These are phyloP conservation scores for Penicillium waksmanii DNA, from an alignment of 495 filamentous ascomycete genomes.

Conservation along the genomic window DNA sequence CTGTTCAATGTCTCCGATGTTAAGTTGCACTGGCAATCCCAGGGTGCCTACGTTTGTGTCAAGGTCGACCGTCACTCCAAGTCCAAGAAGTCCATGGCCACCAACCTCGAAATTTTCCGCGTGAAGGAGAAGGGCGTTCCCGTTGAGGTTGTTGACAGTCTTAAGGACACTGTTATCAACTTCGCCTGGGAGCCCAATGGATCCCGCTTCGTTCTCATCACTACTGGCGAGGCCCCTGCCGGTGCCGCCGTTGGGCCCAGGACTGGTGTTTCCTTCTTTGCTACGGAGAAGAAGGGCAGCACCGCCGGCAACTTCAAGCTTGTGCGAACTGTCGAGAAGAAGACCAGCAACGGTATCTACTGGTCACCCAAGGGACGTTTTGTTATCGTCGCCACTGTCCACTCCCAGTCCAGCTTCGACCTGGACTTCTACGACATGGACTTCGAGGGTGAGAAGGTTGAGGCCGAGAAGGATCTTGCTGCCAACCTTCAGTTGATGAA, in stretches of 20 bases:
- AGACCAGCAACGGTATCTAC: slow-evolving; percentile 98
- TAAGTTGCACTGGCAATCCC: slow-evolving; percentile 93
- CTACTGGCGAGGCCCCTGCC: slow-evolving; percentile 79
- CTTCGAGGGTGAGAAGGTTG: slow-evolving; percentile 94
- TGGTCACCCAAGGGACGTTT: slow-evolving; percentile 98
- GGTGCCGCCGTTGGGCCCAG: slow-evolving; percentile 88
- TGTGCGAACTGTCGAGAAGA: slow-evolving; percentile 91
- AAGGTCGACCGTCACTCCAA: slow-evolving; percentile 99
- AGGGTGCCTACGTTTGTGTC: slow-evolving; percentile 90
- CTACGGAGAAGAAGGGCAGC: slow-evolving; percentile 87
- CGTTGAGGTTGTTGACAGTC: slow-evolving; percentile 94
- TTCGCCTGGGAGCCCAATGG: slow-evolving; percentile 99
- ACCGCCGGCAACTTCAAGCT: slow-evolving; percentile 91
- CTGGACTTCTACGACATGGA: slow-evolving; percentile 98
- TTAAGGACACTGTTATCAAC: slow-evolving; percentile 98
- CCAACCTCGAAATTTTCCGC: slow-evolving; percentile 97
- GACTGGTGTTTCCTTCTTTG: slow-evolving; percentile 93
- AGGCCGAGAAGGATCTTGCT: slow-evolving; percentile 88
- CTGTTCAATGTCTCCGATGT: slow-evolving; percentile 97
- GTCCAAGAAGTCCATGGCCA: slow-evolving; percentile 95
- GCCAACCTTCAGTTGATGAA: slow-evolving; percentile 94
- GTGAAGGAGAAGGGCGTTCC: slow-evolving; percentile 95
- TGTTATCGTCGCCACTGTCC: slow-evolving; percentile 87
- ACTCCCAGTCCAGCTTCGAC: slow-evolving; percentile 89
- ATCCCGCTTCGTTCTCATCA: slow-evolving; percentile 95